Conservation (phyloP, 1,284 basidiomycete species). For the Cerrena zonata region DNA sequence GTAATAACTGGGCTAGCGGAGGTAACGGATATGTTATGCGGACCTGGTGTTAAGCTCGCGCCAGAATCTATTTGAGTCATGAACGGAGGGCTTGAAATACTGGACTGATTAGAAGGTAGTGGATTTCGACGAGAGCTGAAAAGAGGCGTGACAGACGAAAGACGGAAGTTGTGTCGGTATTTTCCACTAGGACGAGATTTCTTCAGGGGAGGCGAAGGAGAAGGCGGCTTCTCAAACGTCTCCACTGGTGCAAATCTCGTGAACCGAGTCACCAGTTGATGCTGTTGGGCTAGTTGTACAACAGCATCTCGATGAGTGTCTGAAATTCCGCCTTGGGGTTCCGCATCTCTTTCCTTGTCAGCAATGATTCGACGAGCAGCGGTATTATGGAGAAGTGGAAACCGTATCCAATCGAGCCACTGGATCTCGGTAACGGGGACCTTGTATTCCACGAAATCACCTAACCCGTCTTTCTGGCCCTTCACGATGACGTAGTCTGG, state of each 20-base stretch:
- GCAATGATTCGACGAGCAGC: slow-evolving; percentile 13
- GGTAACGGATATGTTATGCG: too few species aligned
- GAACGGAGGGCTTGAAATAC: too few species aligned
- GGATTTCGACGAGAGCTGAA: too few species aligned
- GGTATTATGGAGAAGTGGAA: slow-evolving; percentile 12
- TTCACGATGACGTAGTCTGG: not conserved
- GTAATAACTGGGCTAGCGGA: too few species aligned
- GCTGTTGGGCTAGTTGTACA: slow-evolving; percentile 6
- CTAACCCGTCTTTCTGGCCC: not conserved
- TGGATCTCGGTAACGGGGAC: slow-evolving; percentile 4
- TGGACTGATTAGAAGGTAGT: too few species aligned
- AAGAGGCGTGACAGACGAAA: too few species aligned
- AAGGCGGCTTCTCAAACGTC: not conserved
- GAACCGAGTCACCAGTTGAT: slow-evolving; percentile 11
- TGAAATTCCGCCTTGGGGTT: not conserved
- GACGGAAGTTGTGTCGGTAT: too few species aligned
- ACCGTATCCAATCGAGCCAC: slow-evolving; percentile 6
- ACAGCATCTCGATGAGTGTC: slow-evolving; percentile 8
- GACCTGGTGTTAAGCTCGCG: too few species aligned
- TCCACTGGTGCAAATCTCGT: slow-evolving; percentile 10
- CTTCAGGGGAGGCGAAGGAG: not conserved
- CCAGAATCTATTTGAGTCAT: too few species aligned
- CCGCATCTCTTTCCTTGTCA: slow-evolving; percentile 5
- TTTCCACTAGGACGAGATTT: not conserved
- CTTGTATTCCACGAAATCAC: not conserved